Percentiles rank a stretch among this genome's conserved stretches.
phyloP scores from a whole-genome alignment of 2,329 filamentous ascomycete genomes.

The Graphilbum fragrans region DNA sequence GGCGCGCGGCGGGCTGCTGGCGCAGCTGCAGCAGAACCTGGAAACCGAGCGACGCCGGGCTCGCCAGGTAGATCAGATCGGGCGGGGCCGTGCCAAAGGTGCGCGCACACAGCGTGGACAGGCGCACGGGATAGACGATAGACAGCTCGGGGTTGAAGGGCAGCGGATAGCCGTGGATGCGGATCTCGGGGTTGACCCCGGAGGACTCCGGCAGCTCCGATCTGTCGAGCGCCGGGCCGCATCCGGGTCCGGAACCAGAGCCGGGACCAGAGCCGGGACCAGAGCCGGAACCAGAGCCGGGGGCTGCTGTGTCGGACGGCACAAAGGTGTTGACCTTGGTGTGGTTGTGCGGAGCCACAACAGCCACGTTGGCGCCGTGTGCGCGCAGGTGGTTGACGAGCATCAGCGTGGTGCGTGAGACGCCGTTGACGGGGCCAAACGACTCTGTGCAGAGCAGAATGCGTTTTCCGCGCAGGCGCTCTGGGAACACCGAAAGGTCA shows the following conservation, averaged over 20 bases:
- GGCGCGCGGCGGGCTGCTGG: constrained; percentile 39
- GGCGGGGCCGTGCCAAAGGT: constrained; percentile 44
- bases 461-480: constrained; percentile 42
- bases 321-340: constrained; percentile 42
- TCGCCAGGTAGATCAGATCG: constrained; percentile 58
- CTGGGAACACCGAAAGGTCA: constrained; percentile 32
- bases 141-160: constrained; percentile 63
- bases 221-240: not conserved
- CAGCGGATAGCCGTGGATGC: constrained; percentile 51
- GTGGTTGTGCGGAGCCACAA: constrained; percentile 51
- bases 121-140: constrained; percentile 55
- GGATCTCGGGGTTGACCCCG: constrained; percentile 42
- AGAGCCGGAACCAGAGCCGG: constrained; percentile 17
- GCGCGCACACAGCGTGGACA: constrained; percentile 45
- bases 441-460: constrained; percentile 60
- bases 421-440: constrained; percentile 62
- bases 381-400: constrained; percentile 53
- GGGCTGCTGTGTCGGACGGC: constrained; percentile 17
- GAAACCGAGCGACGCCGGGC: constrained; percentile 57
- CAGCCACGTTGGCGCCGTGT: constrained; percentile 52
- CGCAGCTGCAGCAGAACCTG: constrained; percentile 58
- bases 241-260: not conserved
- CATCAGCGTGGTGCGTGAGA: constrained; percentile 57
- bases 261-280: constrained; percentile 1
- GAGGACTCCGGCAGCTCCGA: too few species aligned